A percentile compares a stretch with the other conserved stretches of the same genome.
Conservation (phyloP, 192 early-diverging fungal genomes). For the Obelidium mucronatum region DNA sequence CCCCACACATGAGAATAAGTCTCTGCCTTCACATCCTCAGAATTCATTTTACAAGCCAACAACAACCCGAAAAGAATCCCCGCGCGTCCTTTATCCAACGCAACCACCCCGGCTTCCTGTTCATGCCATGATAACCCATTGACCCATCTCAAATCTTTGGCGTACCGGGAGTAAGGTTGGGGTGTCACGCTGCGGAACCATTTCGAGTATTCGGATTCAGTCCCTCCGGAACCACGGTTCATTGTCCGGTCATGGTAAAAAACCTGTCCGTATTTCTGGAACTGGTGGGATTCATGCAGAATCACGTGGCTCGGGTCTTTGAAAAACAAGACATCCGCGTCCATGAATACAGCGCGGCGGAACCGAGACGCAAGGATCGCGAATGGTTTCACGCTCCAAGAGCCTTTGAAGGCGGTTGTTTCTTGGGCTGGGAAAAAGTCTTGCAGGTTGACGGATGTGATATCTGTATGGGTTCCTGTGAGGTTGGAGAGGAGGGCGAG, state of each 20-base stretch:
- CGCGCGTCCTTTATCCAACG: background rate
- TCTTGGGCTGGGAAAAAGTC: slow-evolving; percentile 34
- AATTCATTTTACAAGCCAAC: background rate
- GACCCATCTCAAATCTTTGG: background rate
- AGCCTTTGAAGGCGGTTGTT: background rate
- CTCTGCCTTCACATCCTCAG: background rate
- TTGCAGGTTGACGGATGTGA: slow-evolving; percentile 31
- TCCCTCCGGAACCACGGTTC: background rate
- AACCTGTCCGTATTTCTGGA: slow-evolving; percentile 54
- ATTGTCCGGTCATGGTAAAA: slow-evolving; percentile 67
- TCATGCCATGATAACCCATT: background rate
- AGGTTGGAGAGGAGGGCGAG: background rate
- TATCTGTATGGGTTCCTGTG: too few species aligned
- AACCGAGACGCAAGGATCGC: slow-evolving; percentile 10
- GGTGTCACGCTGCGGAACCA: background rate
- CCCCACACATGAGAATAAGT: slow-evolving; percentile 29
- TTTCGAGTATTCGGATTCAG: background rate
- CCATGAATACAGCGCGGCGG: background rate
- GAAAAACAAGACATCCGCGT: slow-evolving; percentile 19
- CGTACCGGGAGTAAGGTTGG: background rate
- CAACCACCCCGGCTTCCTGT: slow-evolving; percentile 9
- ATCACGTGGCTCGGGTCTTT: background rate
- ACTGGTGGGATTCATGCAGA: slow-evolving; percentile 47
- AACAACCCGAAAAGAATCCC: slow-evolving; percentile 4
- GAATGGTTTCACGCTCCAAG: slow-evolving; percentile 13